Evolutionary conservation across 495 filamentous ascomycete species (phyloP), one percentile per base, ranked within the genome.

Genomic region (Evernia prunastri): DNA sequence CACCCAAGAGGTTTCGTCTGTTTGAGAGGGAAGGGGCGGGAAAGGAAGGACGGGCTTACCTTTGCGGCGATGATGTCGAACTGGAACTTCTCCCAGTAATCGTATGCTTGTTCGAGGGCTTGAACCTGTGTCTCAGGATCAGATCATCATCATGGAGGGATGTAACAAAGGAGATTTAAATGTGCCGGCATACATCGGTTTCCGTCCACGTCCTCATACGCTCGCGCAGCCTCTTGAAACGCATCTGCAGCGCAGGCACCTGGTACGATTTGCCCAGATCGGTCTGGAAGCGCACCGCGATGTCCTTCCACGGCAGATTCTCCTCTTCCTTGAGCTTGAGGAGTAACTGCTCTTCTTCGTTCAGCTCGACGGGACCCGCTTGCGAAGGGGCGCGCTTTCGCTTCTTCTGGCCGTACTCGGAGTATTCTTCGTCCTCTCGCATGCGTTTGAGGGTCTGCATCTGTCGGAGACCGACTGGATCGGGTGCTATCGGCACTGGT

Each of bases 221-320:
- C 71, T 87, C 86, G 49, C 85, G 81, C 45, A 89, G 77, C 31
- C 87, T 78, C 64, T 86, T 82, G 70, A 86, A 83, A 20, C 88
- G 82, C 87, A 90, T 90, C 74, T 90, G 87, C 56, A 90, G 74
- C 6, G 87, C 82, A 5, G 88, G 84, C 60, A 89, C 86, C 51
- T 87, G 78, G 60, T 84, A 86, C 66, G 82, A 81, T 63, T 87
- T 87, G 56, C 86, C 78, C 66, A 83, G 82, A 33, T 79, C 81
- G 40, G 83, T 81, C 31, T 80, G 80, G 72, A 88, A 90, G 66
- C 82, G 80, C 27, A 80, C 76, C 2, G 86, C 84, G 60, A 90
- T 86, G 67, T 81, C 79, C 68, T 87, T 90, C 87, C 87, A 90
- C 10, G 87, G 80, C 13, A 86, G 75, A 54, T 81, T 82, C 70